Evolutionary conservation across 116 monocot species (phyloP).

Genomic region (Iris pallida): DNA sequence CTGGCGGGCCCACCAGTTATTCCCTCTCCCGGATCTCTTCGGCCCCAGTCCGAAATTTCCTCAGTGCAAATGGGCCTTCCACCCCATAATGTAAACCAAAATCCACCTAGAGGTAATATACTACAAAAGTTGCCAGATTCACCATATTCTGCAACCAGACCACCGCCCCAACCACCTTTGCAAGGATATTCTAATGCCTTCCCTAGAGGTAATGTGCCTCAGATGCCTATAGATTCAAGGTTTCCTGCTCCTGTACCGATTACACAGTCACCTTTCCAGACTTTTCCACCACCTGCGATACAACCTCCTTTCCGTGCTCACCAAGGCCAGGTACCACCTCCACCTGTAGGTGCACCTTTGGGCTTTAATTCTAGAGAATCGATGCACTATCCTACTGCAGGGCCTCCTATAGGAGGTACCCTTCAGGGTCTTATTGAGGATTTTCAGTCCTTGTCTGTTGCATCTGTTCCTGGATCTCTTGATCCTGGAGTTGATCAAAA

Average conservation of each 20-base stretch:
- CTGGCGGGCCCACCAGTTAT: not conserved
- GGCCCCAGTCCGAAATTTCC: slow-evolving; percentile 21
- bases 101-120: slow-evolving; percentile 16
- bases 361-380: slow-evolving; percentile 45
- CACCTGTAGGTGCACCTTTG: slow-evolving; percentile 31
- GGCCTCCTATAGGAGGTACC: slow-evolving; percentile 47
- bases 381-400: slow-evolving; percentile 42
- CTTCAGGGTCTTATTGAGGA: slow-evolving; percentile 84
- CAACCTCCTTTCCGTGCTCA: slow-evolving; percentile 28
- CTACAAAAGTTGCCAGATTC: slow-evolving; percentile 23
- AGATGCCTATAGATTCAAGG: slow-evolving; percentile 23
- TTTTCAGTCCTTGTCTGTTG: slow-evolving; percentile 81
- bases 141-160: slow-evolving; percentile 16
- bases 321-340: slow-evolving; percentile 30
- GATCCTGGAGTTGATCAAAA: slow-evolving; percentile 67
- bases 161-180: slow-evolving; percentile 16
- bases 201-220: slow-evolving; percentile 32
- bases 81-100: slow-evolving; percentile 24
- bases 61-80: slow-evolving; percentile 40
- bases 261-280: slow-evolving; percentile 14
- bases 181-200: slow-evolving; percentile 16
- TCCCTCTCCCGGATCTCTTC: slow-evolving; percentile 10
- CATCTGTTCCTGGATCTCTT: slow-evolving; percentile 76
- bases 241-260: slow-evolving; percentile 28
- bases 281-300: slow-evolving; percentile 12